Base-by-base conservation (phyloP, 2,329 filamentous ascomycete genomes). In the Talaromyces piceae region DNA sequence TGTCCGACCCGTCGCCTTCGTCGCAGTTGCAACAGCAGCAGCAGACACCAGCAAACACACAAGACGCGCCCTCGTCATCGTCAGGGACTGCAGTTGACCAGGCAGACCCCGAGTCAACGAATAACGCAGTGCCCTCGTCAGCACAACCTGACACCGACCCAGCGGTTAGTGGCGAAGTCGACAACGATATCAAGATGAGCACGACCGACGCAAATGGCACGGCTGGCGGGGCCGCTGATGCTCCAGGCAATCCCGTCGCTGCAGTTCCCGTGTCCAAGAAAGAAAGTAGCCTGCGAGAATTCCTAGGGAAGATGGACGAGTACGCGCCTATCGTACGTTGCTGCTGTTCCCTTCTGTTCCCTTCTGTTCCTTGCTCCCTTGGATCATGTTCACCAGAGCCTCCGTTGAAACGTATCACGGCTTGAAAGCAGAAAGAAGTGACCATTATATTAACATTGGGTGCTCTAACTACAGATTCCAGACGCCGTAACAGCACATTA, bases 401-500 rank as follows among this genome's bases (percentile, higher is more conserved):
- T 37, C 33, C 16, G n/a, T 9, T 37, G n/a, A n/a, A 16, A 7
- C 33, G 20, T 37, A 8, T 22, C 48, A 45, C 41, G 26, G 33
- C 27, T 26, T 13, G 23, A 4, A 12, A 8, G n/a, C n/a, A 30
- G n/a, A n/a, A n/a, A n/a, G n/a, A 23, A 45, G 12, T 12, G 9
- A 37, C 13, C 6, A 11, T 22, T n/a, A 12, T 27, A 37, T 27
- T 50, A 27, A 26, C n/a, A n/a, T n/a, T 26, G 18, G 7, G 47
- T n/a, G 37, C 41, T 41, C 30, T 47, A n/a, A 26, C 20, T 28
- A 30, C 61, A 95, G 88, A 97, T 98, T 61, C 93, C 93, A 43
- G 93, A 98, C 66, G 93, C 93, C 18, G 93, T 98, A 20, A 97
- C 91, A 56, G 86, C 95, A 68, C 96, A 97, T 78, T 98, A 98